phyloP scores from a whole-genome alignment of 257 asterid genomes.

The Solanum acaule region DNA sequence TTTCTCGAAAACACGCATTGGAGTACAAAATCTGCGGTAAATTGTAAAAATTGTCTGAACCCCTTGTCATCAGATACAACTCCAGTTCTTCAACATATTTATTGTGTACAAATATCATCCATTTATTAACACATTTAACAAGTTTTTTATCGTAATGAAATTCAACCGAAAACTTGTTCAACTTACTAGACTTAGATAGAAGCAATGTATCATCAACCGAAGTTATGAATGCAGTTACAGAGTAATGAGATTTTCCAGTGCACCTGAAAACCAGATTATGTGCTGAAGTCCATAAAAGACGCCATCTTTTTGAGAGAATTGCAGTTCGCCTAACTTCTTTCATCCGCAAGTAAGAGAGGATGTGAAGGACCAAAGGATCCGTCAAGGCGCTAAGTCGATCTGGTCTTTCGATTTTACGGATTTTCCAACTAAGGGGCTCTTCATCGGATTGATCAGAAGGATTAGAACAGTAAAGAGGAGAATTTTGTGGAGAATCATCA shows the following conservation, averaged over 20 bases:
- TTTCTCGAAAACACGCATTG: neutral
- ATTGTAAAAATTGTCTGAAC: neutral
- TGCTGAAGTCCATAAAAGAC: neutral
- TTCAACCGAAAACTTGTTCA: neutral
- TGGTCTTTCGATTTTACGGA: neutral
- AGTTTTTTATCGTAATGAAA: neutral
- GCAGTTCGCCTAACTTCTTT: neutral
- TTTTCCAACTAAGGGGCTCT: neutral
- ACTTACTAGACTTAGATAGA: neutral
- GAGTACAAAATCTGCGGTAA: neutral
- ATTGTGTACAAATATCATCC: neutral
- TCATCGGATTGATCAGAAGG: neutral
- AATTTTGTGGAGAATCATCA: neutral
- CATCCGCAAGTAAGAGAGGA: neutral
- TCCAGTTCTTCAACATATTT: neutral
- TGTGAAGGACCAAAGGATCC: neutral
- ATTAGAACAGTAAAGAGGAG: neutral
- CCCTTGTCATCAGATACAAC: neutral
- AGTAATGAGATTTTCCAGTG: neutral
- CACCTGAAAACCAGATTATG: neutral
- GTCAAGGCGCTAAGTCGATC: conserved; percentile 4
- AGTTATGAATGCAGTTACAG: neutral
- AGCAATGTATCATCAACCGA: neutral
- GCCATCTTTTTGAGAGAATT: neutral
- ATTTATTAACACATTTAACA: neutral